Conservation (phyloP, 331 rosid genomes). For the Arachis monticola region DNA sequence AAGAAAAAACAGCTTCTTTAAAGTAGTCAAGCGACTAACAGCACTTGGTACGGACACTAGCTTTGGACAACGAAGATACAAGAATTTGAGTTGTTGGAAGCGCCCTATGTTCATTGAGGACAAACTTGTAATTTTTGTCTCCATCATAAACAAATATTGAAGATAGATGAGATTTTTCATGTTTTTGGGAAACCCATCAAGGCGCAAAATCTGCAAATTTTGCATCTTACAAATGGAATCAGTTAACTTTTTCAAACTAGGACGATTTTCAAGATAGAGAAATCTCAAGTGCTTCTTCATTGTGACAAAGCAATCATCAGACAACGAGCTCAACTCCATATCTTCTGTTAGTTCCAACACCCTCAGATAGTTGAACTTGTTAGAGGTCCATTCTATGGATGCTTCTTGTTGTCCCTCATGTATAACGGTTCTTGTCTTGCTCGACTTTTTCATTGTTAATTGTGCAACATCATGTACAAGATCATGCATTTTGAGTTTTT, state of each 20-base stretch:
- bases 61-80: not conserved
- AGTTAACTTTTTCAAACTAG: conserved; percentile 27
- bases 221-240: conserved; percentile 42
- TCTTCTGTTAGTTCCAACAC: conserved; percentile 21
- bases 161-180: conserved; percentile 33
- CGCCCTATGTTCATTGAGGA: conserved; percentile 14
- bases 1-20: not conserved
- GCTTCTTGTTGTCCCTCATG: not conserved
- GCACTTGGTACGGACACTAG: too few species aligned
- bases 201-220: conserved; percentile 28
- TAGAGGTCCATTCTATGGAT: not conserved
- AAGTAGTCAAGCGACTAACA: too few species aligned
- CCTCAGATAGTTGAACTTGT: conserved; percentile 37
- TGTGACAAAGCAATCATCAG: conserved; percentile 27
- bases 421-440: too few species aligned
- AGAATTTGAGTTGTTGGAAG: conserved; percentile 33
- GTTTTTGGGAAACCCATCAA: conserved; percentile 22
- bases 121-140: conserved; percentile 29
- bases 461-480: conserved; percentile 42
- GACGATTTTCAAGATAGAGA: conserved; percentile 33
- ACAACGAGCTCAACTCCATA: conserved; percentile 12
- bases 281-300: conserved; percentile 43
- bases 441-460: too few species aligned
- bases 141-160: not conserved
- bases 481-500: conserved; percentile 34